These are phyloP conservation scores for Myriosclerotinia scirpicola DNA, from an alignment of 2,329 filamentous ascomycete species.

Conservation along the genomic window DNA sequence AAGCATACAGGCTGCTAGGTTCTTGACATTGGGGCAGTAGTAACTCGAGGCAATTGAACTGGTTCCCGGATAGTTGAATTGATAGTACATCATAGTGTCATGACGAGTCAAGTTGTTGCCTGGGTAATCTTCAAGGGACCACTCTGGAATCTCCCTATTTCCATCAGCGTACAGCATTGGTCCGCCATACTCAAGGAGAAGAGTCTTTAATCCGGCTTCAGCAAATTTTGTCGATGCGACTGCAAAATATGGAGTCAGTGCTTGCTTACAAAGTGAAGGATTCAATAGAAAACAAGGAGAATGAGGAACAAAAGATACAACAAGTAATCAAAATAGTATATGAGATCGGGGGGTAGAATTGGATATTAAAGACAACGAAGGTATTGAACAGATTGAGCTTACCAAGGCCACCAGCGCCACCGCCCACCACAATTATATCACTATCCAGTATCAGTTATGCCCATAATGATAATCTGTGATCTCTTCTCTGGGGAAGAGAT, in stretches of 20 bases:
- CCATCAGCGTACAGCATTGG: constrained; percentile 15
- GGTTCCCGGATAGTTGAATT: constrained; percentile 3
- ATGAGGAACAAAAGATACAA: background rate
- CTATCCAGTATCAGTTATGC: background rate
- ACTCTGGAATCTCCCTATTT: constrained; percentile 17
- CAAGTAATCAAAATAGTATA: background rate
- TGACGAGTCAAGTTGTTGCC: constrained; percentile 10
- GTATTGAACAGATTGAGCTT: background rate
- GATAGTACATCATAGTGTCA: constrained; percentile 6
- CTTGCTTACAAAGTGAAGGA: background rate
- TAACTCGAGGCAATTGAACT: constrained; percentile 1
- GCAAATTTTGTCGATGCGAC: constrained; percentile 14
- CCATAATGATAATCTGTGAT: background rate
- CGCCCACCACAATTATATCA: constrained; percentile 18
- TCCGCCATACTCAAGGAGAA: constrained; percentile 14
- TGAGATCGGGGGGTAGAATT: no score
- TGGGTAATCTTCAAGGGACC: background rate
- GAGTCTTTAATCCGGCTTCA: constrained; percentile 16
- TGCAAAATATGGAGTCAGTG: background rate
- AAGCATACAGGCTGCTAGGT: constrained; percentile 16
- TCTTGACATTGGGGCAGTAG: background rate
- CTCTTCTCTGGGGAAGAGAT: background rate
- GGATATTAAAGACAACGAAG: background rate
- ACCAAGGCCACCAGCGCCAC: constrained; percentile 4
- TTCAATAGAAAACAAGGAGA: no score